These are phyloP conservation scores for Dactylis glomerata DNA, from an alignment of 176 grass and related monocot genomes.

Conservation along the genomic window DNA sequence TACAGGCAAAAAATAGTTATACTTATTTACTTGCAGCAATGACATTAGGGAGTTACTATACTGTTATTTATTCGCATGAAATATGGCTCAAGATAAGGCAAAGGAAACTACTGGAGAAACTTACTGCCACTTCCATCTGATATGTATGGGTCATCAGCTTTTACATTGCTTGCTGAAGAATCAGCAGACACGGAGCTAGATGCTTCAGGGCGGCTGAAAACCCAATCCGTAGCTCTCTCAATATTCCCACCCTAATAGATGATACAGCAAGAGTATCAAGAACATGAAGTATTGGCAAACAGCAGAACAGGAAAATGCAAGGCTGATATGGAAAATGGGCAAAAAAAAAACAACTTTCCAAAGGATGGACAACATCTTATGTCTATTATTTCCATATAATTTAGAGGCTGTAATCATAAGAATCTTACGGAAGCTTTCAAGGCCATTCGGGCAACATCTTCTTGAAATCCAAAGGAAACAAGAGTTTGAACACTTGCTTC, in stretches of 20 bases:
- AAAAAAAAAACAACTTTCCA: not conserved
- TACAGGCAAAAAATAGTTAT: not conserved
- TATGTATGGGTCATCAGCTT: conserved; percentile 41
- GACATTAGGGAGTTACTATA: not conserved
- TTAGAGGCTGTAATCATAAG: not conserved
- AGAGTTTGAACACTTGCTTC: conserved; percentile 88
- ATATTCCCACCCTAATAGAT: conserved; percentile 80
- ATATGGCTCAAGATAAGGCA: not conserved
- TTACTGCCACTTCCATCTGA: conserved; percentile 91
- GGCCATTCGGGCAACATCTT: conserved; percentile 81
- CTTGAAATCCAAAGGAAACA: conserved; percentile 89
- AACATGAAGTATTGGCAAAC: not conserved
- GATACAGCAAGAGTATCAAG: conserved; percentile 24
- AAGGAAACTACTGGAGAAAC: conserved; percentile 9
- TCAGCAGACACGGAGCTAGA: conserved; percentile 46
- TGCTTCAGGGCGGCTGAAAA: conserved; percentile 77
- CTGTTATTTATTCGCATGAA: not conserved
- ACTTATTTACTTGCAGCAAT: not conserved
- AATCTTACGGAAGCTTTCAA: conserved; percentile 89
- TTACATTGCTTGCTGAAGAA: conserved; percentile 57
- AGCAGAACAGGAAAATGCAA: not conserved
- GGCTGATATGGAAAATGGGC: not conserved
- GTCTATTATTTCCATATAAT: not conserved
- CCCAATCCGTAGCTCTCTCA: conserved; percentile 95
- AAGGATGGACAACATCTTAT: not conserved